Base-by-base conservation (phyloP, 345 rosid genomes). In the Lepidium aucheri region DNA sequence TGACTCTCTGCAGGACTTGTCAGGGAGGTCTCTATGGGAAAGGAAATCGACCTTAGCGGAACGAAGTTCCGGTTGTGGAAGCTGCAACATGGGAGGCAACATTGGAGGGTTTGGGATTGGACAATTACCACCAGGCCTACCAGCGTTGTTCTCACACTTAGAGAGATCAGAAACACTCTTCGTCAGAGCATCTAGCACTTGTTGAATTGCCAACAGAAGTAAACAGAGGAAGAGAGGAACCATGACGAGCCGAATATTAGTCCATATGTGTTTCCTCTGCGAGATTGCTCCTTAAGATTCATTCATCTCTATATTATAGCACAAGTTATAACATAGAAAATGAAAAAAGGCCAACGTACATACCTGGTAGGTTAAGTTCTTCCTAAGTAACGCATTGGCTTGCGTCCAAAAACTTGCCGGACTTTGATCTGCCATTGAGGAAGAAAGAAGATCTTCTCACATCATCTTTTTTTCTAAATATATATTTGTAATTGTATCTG, bases 321-420 rank as follows among this genome's bases (percentile, higher is more conserved):
- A 24, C 26, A 24, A 24, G 4, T 2, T 24, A n/a, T 3, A 24
- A 24, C 26, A 24, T 24, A 24, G 26, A 24, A 24, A 24, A 24
- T 24, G 26, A 4, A 24, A 24, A 24, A 24, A 24, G 26, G 26
- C 26, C 3, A 3, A 45, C 18, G n/a, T n/a, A n/a, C n/a, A 33
- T 26, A 92, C 98, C 89, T 89, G 98, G 65, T 62, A 87, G 45
- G 85, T 87, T 80, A 87, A 76, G 78, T 89, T 92, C 79, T 92
- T 92, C 16, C 93, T 78, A 52, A 89, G 84, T 71, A 92, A 74
- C 68, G 96, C 95, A 70, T 84, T 83, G 51, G 88, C 85, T 63
- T 84, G 98, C 47, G 86, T 67, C 78, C 88, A 61, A 81, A 82
- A 89, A 75, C 85, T 79, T 32, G 86, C 67, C 22, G 77, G 80